Percentiles rank a stretch among this genome's conserved stretches.
phyloP scores from a whole-genome alignment of 2,329 filamentous ascomycete genomes.

The Scedosporium dehoogii region DNA sequence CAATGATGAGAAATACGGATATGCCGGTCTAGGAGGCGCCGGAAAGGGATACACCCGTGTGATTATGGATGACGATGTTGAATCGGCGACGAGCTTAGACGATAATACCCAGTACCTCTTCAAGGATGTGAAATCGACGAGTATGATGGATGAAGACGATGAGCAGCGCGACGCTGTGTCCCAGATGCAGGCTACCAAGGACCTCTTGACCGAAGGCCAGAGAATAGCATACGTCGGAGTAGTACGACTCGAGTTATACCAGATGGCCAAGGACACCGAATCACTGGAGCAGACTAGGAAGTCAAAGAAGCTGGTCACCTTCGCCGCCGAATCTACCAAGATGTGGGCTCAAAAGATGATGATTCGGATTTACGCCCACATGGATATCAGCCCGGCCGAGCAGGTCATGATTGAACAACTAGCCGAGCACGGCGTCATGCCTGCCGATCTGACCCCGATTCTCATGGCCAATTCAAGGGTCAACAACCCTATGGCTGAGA shows the following conservation, averaged over 20 bases:
- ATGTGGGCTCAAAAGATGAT: conserved; percentile 99
- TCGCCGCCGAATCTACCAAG: conserved; percentile 66
- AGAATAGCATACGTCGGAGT: conserved; percentile 93
- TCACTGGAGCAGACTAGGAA: conserved; percentile 37
- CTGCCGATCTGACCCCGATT: conserved; percentile 71
- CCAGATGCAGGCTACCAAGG: conserved; percentile 93
- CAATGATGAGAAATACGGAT: conserved; percentile 56
- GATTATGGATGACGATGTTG: conserved; percentile 87
- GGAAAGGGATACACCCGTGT: conserved; percentile 93
- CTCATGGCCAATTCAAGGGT: conserved; percentile 89
- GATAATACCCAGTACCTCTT: conserved; percentile 96
- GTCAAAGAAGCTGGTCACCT: conserved; percentile 60
- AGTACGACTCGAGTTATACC: conserved; percentile 68
- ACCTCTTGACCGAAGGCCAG: conserved; percentile 88
- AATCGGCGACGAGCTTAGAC: conserved; percentile 92
- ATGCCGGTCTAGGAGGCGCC: conserved; percentile 73
- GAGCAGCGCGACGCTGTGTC: conserved; percentile 76
- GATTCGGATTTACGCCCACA: conserved; percentile 86
- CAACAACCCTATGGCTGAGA: conserved; percentile 75
- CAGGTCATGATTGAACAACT: conserved; percentile 99
- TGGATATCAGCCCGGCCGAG: conserved; percentile 87
- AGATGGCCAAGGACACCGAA: conserved; percentile 63
- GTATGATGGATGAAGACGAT: conserved; percentile 59
- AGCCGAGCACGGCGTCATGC: conserved; percentile 80
- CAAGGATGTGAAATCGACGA: conserved; percentile 55